phyloP scores from a whole-genome alignment of 1,284 basidiomycete genomes.

The Moesziomyces sp. region DNA sequence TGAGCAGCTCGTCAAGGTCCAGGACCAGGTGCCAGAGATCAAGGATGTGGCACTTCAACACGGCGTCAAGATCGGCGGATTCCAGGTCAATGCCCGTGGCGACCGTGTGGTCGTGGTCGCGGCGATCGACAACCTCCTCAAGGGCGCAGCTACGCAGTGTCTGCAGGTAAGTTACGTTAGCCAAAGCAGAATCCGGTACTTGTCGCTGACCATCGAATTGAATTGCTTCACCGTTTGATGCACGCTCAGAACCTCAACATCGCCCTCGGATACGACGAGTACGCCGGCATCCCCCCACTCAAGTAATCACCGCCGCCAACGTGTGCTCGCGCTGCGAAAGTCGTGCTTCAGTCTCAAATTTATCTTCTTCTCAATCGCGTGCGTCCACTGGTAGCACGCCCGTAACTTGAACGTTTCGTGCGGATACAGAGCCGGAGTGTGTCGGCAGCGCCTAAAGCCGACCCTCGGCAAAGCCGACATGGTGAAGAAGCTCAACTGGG shows the following conservation, averaged over 20 bases:
- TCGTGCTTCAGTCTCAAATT: no score
- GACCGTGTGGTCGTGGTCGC: slow-evolving; percentile 87
- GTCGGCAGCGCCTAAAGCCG: no score
- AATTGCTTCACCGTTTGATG: background rate
- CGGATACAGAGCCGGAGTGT: no score
- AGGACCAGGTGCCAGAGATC: slow-evolving; percentile 80
- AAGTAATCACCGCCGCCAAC: slow-evolving; percentile 9
- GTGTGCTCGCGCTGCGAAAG: no score
- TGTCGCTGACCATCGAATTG: background rate
- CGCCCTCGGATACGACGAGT: slow-evolving; percentile 90
- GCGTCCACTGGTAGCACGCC: no score
- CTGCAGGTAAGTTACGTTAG: slow-evolving; percentile 76
- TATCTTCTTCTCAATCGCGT: no score
- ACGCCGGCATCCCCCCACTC: slow-evolving; percentile 77
- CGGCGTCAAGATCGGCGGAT: slow-evolving; percentile 89
- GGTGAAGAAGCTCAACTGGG: no score
- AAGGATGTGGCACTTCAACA: slow-evolving; percentile 82
- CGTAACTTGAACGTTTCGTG: no score
- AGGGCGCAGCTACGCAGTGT: slow-evolving; percentile 98
- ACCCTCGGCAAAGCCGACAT: no score
- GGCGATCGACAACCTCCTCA: slow-evolving; percentile 87
- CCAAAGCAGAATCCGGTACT: no score
- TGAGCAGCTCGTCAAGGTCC: slow-evolving; percentile 79
- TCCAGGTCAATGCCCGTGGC: slow-evolving; percentile 89
- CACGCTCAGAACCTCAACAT: slow-evolving; percentile 86